Percentiles rank a stretch among this genome's conserved stretches.
Conservation (phyloP, 2,329 filamentous ascomycete genomes). For the Chaetomium sp. region DNA sequence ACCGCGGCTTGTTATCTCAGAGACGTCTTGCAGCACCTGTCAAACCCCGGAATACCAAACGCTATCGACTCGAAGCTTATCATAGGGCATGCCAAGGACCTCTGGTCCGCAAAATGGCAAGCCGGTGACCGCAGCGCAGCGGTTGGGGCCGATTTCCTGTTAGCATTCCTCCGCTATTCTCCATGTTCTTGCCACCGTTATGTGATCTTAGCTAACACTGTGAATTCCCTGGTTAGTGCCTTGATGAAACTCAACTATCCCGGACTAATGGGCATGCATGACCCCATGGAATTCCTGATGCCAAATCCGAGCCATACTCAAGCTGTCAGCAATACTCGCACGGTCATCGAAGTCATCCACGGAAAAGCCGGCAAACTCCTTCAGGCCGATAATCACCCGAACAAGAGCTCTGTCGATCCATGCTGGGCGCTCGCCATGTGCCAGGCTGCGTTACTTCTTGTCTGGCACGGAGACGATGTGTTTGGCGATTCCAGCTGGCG, state of each 20-base stretch:
- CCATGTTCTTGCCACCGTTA: background rate
- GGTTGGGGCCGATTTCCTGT: constrained; percentile 27
- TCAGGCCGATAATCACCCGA: constrained; percentile 9
- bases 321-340: constrained; percentile 20
- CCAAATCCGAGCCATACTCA: constrained; percentile 9
- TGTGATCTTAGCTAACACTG: constrained; percentile 11
- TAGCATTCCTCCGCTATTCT: constrained; percentile 6
- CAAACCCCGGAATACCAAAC: constrained; percentile 8
- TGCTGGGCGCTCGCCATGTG: constrained; percentile 24
- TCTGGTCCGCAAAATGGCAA: constrained; percentile 22
- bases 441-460: constrained; percentile 23
- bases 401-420: constrained; percentile 19
- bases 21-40: constrained; percentile 21
- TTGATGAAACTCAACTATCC: constrained; percentile 28
- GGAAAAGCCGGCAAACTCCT: constrained; percentile 18
- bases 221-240: constrained; percentile 15
- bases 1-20: constrained; percentile 25
- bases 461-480: constrained; percentile 22
- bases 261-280: constrained; percentile 17
- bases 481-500: constrained; percentile 22
- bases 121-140: constrained; percentile 23
- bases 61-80: constrained; percentile 19
- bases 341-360: constrained; percentile 22
- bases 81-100: constrained; percentile 18
- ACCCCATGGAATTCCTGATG: background rate